phyloP scores from a whole-genome alignment of 1,284 basidiomycete genomes.

The Anthracocystis walkeri region DNA sequence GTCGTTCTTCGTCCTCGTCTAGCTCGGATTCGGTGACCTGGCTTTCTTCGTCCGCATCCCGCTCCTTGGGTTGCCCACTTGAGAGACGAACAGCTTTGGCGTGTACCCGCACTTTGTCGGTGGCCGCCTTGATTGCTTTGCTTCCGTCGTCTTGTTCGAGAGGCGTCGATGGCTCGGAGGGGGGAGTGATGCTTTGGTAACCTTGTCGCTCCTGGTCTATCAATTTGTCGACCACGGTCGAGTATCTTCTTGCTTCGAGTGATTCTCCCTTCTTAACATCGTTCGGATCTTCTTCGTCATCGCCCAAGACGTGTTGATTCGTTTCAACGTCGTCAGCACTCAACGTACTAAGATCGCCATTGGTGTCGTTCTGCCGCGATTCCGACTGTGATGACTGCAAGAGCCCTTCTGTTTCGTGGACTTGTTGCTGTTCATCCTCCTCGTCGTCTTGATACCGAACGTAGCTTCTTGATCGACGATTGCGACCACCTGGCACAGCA shows the following conservation, averaged over 20 bases:
- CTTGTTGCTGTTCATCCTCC: conserved; percentile 1
- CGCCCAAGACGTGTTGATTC: conserved; percentile 29
- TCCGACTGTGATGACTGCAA: conserved; percentile 14
- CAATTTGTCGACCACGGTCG: conserved; percentile 20
- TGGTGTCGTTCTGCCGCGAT: not conserved
- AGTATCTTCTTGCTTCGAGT: conserved; percentile 1
- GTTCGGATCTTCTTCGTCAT: conserved; percentile 15
- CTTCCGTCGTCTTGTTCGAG: conserved; percentile 9
- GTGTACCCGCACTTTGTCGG: conserved; percentile 34
- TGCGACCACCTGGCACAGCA: conserved; percentile 32
- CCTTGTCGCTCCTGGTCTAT: conserved; percentile 41
- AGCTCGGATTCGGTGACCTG: conserved; percentile 54
- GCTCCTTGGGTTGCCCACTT: not conserved
- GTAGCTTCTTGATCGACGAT: conserved; percentile 46
- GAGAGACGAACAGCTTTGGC: conserved; percentile 21
- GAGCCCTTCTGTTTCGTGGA: conserved; percentile 37
- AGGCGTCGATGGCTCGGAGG: conserved; percentile 20
- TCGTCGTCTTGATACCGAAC: conserved; percentile 26
- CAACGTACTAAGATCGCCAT: conserved; percentile 7
- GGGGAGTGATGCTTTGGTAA: conserved; percentile 42
- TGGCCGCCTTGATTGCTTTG: conserved; percentile 15
- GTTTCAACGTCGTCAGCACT: not conserved
- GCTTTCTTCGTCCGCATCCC: conserved; percentile 28
- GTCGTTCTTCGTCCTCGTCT: conserved; percentile 52
- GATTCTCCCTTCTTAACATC: conserved; percentile 12